These are phyloP conservation scores for Auricularia cornea DNA, from an alignment of 768 basidiomycete species.

Conservation along the genomic window DNA sequence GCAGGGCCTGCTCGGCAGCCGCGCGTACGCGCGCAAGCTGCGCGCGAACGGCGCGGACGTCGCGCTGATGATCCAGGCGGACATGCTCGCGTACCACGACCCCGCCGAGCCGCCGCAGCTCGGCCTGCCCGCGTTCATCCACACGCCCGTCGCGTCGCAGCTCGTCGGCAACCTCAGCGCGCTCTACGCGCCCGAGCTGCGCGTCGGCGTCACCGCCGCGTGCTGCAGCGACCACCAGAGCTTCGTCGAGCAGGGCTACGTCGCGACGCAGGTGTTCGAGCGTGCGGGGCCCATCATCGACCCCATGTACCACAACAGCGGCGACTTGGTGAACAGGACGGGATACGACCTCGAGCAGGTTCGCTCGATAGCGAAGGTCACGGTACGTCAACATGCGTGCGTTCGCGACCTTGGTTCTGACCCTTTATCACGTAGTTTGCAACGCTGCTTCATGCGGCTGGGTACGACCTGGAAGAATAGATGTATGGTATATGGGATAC, in stretches of 20 bases:
- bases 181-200: conserved; percentile 75
- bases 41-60: conserved; percentile 52
- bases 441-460: conserved; percentile 37
- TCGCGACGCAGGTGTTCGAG: conserved; percentile 83
- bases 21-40: conserved; percentile 71
- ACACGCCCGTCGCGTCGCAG: neutral
- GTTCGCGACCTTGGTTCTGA: neutral
- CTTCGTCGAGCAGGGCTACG: conserved; percentile 75
- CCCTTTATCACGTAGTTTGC: conserved; percentile 41
- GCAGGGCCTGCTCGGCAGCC: conserved; percentile 76
- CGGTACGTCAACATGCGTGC: conserved; percentile 36
- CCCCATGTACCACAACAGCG: conserved; percentile 84
- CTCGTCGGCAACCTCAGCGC: conserved; percentile 50
- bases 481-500: no score
- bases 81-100: conserved; percentile 83
- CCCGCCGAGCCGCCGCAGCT: conserved; percentile 76
- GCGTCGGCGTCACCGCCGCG: conserved; percentile 58
- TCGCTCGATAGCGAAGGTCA: conserved; percentile 77
- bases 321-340: conserved; percentile 72
- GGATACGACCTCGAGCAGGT: conserved; percentile 83
- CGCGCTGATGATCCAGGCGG: conserved; percentile 80
- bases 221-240: conserved; percentile 95
- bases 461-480: neutral
- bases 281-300: conserved; percentile 78
- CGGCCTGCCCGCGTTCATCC: conserved; percentile 68